A percentile compares a stretch with the other conserved stretches of the same genome.
Conservation (phyloP, 495 filamentous ascomycete species). For the Trichoderma virens region DNA sequence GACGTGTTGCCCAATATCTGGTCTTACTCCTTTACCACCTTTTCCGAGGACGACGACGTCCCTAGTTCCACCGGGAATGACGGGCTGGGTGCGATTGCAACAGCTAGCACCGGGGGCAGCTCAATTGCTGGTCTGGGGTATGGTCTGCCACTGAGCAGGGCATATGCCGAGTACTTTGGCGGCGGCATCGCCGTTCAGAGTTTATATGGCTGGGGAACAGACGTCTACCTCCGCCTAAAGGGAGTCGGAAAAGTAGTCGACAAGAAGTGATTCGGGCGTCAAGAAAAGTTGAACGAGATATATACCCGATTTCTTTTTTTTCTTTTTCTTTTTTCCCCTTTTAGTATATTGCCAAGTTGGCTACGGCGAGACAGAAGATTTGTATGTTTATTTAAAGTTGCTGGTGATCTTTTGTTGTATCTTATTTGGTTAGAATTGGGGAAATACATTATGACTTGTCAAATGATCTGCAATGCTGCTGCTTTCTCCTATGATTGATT, state of each 20-base stretch:
- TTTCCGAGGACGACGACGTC: slow-evolving; percentile 56
- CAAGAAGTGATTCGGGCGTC: neutral
- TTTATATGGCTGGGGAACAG: slow-evolving; percentile 83
- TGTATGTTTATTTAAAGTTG: neutral
- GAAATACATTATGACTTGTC: no score
- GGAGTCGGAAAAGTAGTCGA: slow-evolving; percentile 65
- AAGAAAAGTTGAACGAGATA: neutral
- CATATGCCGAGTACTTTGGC: slow-evolving; percentile 97
- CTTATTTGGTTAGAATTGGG: neutral
- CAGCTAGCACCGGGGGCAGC: slow-evolving; percentile 55
- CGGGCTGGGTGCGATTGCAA: slow-evolving; percentile 65
- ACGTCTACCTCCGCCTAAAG: slow-evolving; percentile 60
- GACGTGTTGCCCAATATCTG: slow-evolving; percentile 80
- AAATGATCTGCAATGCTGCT: no score
- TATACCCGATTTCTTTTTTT: neutral
- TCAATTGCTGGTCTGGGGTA: slow-evolving; percentile 91
- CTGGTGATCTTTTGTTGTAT: neutral
- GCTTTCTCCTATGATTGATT: no score
- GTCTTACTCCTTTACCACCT: slow-evolving; percentile 95
- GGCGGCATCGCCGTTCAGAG: slow-evolving; percentile 93
- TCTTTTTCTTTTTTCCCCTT: neutral
- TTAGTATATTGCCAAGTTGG: neutral
- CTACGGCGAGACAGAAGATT: neutral
- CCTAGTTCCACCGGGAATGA: slow-evolving; percentile 42
- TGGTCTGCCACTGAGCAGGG: slow-evolving; percentile 81